Conservation (phyloP, 225 moss, liverwort and hornwort species). For the Thuidium tamariscinum region DNA sequence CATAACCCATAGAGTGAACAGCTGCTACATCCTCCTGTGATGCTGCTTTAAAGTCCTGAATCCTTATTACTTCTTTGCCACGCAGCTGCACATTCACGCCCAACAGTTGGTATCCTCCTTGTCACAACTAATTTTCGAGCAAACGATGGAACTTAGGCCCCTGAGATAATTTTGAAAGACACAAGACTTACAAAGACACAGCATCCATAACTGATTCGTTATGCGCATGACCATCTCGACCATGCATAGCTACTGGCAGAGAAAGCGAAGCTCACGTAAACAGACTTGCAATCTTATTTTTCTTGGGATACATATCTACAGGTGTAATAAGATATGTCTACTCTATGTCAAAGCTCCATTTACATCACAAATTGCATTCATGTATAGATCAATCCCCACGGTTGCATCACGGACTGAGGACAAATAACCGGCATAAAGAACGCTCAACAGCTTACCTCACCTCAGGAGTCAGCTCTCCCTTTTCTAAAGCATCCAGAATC, state of each 20-base stretch:
- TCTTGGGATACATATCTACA: background rate
- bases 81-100: conserved; percentile 36
- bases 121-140: background rate
- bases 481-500: conserved; percentile 67
- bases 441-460: conserved; percentile 46
- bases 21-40: conserved; percentile 80
- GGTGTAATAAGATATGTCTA: background rate
- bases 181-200: background rate
- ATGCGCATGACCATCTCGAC: background rate
- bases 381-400: background rate
- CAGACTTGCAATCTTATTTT: background rate
- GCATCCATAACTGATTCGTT: background rate
- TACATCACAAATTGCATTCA: background rate
- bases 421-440: background rate
- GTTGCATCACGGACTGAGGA: background rate
- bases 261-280: background rate
- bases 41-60: conserved; percentile 58
- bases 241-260: background rate
- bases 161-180: background rate
- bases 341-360: background rate
- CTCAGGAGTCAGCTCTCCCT: conserved; percentile 79
- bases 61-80: conserved; percentile 61
- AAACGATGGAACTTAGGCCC: background rate
- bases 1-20: conserved; percentile 79
- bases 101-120: background rate